Evolutionary conservation across 2,329 filamentous ascomycete species (phyloP), one percentile per base, ranked within the genome.

Genomic region (Curvularia verruculosa): DNA sequence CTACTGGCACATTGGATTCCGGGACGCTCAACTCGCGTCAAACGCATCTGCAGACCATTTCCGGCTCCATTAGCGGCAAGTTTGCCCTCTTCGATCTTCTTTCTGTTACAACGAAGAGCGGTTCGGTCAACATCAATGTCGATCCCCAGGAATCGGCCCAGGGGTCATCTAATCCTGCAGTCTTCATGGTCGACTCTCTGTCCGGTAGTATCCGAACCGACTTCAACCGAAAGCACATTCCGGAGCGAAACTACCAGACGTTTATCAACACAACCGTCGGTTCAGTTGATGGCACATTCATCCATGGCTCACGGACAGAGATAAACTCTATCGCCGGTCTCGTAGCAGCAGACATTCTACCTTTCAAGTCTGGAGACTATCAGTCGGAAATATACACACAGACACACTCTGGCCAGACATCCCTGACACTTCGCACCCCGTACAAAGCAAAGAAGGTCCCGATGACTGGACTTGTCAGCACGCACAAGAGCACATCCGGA

Each of bases 31-130:
- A 71, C 46, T 77, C 76, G 2, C 74, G 76, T 12, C 68, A 77
- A 49, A 80, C 75, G n/a, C 64, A 67, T 18, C 72, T 81, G 10
- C 67, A 76, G 23, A 73, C 75, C 5, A 71, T 71, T 4, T 76
- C 77, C 0, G 78, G 78, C 7, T 75, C 74, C 18, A 76, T 81
- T 43, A 75, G 66, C 44, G 80, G 80, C 1, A 70, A 64, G 10
- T 81, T 77, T 61, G 68, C 76, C 4, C 70, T 81, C 2, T 66
- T 66, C 13, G 78, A 81, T 51, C 64, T 78, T 7, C 66, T 82
- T 8, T 72, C 67, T 18, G 68, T 82, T 31, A 71, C 66, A 2
- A 79, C 78, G 1, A 72, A 68, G 23, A 75, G 74, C n/a, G 80
- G 80, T 18, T 74, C 70, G 3, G 74, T 82, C 12, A 70, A 75